Conservation (phyloP, 331 rosid species). For the Cydonia oblonga region DNA sequence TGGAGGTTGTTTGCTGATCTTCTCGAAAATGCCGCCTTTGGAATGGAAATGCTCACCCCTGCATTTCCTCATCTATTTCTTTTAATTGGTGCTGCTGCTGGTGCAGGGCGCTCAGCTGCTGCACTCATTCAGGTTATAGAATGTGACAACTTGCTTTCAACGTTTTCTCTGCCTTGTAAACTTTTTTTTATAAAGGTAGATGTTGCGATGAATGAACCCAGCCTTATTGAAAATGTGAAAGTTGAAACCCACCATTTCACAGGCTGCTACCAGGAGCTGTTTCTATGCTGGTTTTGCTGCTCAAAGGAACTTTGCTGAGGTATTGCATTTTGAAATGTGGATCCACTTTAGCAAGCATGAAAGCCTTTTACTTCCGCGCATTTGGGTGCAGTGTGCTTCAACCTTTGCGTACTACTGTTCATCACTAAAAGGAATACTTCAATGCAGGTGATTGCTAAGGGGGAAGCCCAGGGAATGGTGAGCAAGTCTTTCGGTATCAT, state of each 20-base stretch:
- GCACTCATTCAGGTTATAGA: constrained; percentile 23
- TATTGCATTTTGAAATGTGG: constrained; percentile 3
- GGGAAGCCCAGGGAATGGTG: constrained; percentile 99
- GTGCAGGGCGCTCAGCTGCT: constrained; percentile 96
- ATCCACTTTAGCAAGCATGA: constrained; percentile 2
- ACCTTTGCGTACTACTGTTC: background rate
- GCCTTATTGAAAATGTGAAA: background rate
- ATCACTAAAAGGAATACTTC: constrained; percentile 7
- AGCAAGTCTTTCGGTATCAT: constrained; percentile 79
- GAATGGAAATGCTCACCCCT: constrained; percentile 83
- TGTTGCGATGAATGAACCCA: background rate
- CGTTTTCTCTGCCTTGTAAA: background rate
- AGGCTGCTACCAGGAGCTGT: constrained; percentile 98
- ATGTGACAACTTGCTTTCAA: constrained; percentile 17
- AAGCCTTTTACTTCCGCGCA: background rate
- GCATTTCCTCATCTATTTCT: constrained; percentile 67
- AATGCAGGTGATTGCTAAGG: constrained; percentile 90
- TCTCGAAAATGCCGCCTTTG: constrained; percentile 84
- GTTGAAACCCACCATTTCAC: constrained; percentile 25
- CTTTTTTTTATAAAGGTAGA: background rate
- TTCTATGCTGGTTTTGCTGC: constrained; percentile 98
- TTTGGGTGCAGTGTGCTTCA: background rate
- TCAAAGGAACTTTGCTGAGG: constrained; percentile 98
- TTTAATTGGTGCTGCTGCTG: constrained; percentile 55
- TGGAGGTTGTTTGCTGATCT: constrained; percentile 96